Evolutionary conservation across 2,329 filamentous ascomycete species (phyloP).

Genomic region (Cordyceps pruinosa): DNA sequence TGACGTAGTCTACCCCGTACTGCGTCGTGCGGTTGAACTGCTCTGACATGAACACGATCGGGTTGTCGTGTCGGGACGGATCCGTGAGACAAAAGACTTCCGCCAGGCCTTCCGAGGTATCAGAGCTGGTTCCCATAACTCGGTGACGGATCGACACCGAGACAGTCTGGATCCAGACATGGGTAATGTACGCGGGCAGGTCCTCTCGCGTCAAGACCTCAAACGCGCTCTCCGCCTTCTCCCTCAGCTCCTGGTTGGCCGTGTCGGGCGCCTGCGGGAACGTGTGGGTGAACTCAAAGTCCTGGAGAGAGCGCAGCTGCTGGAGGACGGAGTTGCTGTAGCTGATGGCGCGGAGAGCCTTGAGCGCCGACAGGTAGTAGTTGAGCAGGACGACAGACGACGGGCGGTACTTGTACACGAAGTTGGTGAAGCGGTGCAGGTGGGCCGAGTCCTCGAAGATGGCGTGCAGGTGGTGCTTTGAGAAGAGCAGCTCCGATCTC

Average conservation of each 20-base stretch:
- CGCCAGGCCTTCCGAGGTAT: conserved; percentile 63
- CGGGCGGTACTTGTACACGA: conserved; percentile 53
- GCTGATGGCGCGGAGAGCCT: conserved; percentile 61
- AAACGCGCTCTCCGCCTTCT: conserved; percentile 57
- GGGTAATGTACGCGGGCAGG: conserved; percentile 63
- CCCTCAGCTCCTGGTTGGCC: conserved; percentile 50
- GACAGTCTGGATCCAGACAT: conserved; percentile 60
- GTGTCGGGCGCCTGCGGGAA: conserved; percentile 28
- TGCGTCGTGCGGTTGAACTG: conserved; percentile 68
- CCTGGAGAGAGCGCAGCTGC: conserved; percentile 9
- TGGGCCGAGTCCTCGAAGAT: conserved; percentile 60
- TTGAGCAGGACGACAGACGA: conserved; percentile 58
- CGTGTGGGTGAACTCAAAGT: conserved; percentile 15
- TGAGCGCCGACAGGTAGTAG: conserved; percentile 65
- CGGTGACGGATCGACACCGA: conserved; percentile 59
- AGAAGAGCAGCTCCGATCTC: conserved; percentile 59
- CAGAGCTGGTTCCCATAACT: conserved; percentile 59
- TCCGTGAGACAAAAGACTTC: conserved; percentile 73
- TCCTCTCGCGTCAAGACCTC: conserved; percentile 58
- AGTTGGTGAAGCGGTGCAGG: conserved; percentile 59
- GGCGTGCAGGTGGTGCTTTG: conserved; percentile 53
- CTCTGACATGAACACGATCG: conserved; percentile 69
- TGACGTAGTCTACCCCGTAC: conserved; percentile 57
- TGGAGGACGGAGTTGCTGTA: conserved; percentile 54
- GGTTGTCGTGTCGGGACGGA: conserved; percentile 63